Evolutionary conservation across 2,329 filamentous ascomycete species (phyloP), one percentile per base, ranked within the genome.

Genomic region (Ramichloridium luteum): DNA sequence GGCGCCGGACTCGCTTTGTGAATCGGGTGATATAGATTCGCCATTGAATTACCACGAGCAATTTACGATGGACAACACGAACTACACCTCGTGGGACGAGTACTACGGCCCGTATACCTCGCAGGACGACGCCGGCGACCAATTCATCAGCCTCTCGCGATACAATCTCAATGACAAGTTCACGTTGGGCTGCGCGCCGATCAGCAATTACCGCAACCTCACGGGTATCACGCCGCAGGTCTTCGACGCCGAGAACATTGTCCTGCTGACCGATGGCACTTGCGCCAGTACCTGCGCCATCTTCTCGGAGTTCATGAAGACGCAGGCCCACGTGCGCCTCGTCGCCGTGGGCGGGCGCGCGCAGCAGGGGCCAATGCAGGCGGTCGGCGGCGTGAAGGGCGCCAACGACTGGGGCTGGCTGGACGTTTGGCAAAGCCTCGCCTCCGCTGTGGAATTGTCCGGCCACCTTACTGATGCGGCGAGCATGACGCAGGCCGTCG

Each of bases 251-350:
- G 42, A 56, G 17, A 50, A 62, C 39, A 58, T 62, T 33, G 48
- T 61, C 17, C 53, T 62, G 16, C 40, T 62, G 3, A 50, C 55
- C 39, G 60, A 63, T 37, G 59, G 59, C 30, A 47, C 49, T 44
- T 62, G 60, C 44, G 56, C 54, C 2, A 60, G 57, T 2, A 59
- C 59, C 6, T 63, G 60, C 39, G 53, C 57, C 29, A 51, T 61
- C 26, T 57, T 56, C 31, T 43, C 51, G 15, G 59, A 62, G 32
- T 47, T 62, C 13, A 54, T 62, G 41, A 57, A 58, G 15, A 53
- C 54, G 28, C 53, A 59, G 41, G 57, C 51, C 13, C 16, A 12
- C 13, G 55, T 59, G n/a, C 47, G 51, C 18, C 53, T 51, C 25
- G 50, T 63, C 16, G 56, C 45, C 1, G 39, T 60, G 6, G 60